A percentile compares a stretch with the other conserved stretches of the same genome.
Evolutionary conservation across 2,329 filamentous ascomycete genomes (phyloP).

Genomic region (Aspergillus quadricinctus): DNA sequence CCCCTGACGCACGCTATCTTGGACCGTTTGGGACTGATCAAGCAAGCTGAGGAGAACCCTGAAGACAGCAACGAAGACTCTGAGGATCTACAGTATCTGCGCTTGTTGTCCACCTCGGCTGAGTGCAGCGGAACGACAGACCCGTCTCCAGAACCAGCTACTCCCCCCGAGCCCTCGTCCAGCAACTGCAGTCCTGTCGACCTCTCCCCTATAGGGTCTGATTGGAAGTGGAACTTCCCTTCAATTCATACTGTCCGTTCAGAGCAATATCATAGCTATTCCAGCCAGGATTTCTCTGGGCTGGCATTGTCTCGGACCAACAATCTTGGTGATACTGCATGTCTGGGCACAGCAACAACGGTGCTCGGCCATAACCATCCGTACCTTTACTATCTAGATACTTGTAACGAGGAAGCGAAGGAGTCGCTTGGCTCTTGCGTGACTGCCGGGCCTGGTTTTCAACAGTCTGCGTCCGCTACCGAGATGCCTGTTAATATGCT

Average conservation of each 20-base stretch:
- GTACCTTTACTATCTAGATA: conserved; percentile 24
- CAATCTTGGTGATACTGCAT: conserved; percentile 13
- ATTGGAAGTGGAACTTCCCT: conserved; percentile 28
- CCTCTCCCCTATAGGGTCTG: conserved; percentile 12
- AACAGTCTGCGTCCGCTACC: conserved; percentile 9
- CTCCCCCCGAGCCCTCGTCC: conserved; percentile 28
- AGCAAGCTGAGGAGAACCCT: conserved; percentile 38
- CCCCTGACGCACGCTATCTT: conserved; percentile 42
- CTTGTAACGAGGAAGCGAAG: conserved; percentile 10
- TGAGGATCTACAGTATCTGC: conserved; percentile 35
- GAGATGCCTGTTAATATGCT: conserved; percentile 22
- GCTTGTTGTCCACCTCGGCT: conserved; percentile 31
- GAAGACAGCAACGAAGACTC: conserved; percentile 33
- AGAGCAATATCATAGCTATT: conserved; percentile 18
- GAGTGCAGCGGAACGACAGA: conserved; percentile 37
- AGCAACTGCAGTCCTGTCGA: conserved; percentile 17
- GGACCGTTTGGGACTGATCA: conserved; percentile 40
- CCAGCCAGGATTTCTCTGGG: conserved; percentile 17
- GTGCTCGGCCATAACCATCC: conserved; percentile 13
- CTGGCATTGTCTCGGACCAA: conserved; percentile 17
- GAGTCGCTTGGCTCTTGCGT: conserved; percentile 12
- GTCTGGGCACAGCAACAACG: conserved; percentile 7
- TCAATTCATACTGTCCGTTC: conserved; percentile 13
- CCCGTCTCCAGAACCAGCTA: conserved; percentile 34
- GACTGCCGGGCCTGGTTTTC: conserved; percentile 12